Evolutionary conservation across 768 basidiomycete genomes (phyloP), one percentile per base, ranked within the genome.

Genomic region (Serendipita sp.): DNA sequence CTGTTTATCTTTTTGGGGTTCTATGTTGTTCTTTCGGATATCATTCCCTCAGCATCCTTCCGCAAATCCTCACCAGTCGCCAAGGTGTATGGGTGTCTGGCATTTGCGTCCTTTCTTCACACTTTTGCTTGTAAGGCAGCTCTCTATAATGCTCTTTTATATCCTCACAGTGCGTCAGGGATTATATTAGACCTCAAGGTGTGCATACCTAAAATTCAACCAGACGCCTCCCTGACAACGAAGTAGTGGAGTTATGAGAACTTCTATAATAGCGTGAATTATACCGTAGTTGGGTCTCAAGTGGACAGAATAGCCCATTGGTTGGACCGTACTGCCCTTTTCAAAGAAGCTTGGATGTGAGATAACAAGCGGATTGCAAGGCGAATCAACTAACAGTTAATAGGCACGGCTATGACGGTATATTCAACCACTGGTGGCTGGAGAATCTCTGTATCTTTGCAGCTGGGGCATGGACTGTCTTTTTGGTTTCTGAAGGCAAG

Each of bases 371-470:
- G 10, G 10, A 24, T 30, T 8, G 56, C 28, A 38, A n/a, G 10
- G 0, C 10, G 28, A 28, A n/a, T 2, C 2, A n/a, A 30, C 56
- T 60, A 11, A 32, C 8, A n/a, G 11, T n/a, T 0, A 18, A 10
- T 35, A 60, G 56, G 16, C 35, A 28, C 18, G 56, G 72, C 41
- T 82, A 79, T 69, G 75, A 71, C 24, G 76, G 77, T 35, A 72
- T 76, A 0, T 65, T 77, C 48, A 81, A 80, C 56, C 86, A 84
- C 84, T 86, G 84, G 85, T 85, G 84, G 83, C 82, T 81, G 67
- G 80, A 84, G 70, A 82, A 85, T 69, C 71, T 85, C 13, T 85
- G 83, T 70, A 68, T 82, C 24, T 85, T 78, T 73, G 84, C 84
- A 3, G 79, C 77, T 3, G 81, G 83, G 1, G 74, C 78, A 15